Evolutionary conservation across 305 asterid genomes (phyloP), one percentile per base, ranked within the genome.

Genomic region (Rubia peregrina): DNA sequence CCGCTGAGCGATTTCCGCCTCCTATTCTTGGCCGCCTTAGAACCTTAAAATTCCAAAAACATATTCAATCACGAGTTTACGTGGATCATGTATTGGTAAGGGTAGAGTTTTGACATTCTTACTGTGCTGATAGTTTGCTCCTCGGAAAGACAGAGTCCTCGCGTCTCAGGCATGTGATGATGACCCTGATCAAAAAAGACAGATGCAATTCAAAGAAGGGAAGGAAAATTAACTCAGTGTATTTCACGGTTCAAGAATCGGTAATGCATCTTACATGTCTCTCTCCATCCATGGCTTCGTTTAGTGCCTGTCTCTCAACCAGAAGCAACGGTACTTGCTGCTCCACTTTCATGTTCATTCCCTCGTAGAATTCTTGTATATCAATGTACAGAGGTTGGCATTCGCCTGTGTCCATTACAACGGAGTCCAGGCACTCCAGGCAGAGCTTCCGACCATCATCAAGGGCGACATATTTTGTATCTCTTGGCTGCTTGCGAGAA

Each of bases 71-170:
- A 48, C 19, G 6, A 9, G 22, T 57, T 33, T 19, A 64, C 6
- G 9, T 24, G 55, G 65, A 40, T 0, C 6, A 59, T 66, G 42
- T 16, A 21, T 46, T 33, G 67, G 38, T 44, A 42, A 44, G 76
- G 30, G 67, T 43, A 43, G 3, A 44, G 46, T 16, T 71, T 17
- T 16, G 3, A 76, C 68, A 67, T 49, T 65, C 97, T 81, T 85
- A 93, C 97, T 7, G 89, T 86, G 85, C 92, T 84, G 81, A 93
- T 80, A 30, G 95, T 90, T 80, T 87, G 96, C 81, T 91, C 98
- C 85, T 91, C 94, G 1, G 96, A 86, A 65, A 93, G 91, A 83
- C 98, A 93, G 65, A 91, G 82, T 7, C 98, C 98, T 74, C 97
- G 79, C 51, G 96, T 90, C 78, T 93, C 97, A 49, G 98, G 91